Base-by-base conservation (phyloP, 2,329 filamentous ascomycete genomes). In the Beauveria varroae region DNA sequence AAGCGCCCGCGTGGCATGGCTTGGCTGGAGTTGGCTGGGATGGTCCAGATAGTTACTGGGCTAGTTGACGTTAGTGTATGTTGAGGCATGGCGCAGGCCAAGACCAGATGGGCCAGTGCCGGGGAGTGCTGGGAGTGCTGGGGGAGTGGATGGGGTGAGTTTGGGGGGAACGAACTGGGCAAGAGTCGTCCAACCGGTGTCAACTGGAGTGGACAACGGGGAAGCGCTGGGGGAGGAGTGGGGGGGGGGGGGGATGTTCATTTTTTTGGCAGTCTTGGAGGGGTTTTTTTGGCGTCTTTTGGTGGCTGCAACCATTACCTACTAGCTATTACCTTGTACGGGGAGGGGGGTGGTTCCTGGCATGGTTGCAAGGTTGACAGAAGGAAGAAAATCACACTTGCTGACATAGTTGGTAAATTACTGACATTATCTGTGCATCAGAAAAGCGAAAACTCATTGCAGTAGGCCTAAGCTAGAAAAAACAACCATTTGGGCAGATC, bases 1-100 rank as follows among this genome's bases (percentile, higher is more conserved):
- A 53, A 46, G 37, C 57, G 40, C 57, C 57, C 40, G 57, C 57
- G 57, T 60, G 57, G 57, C 57, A 60, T 60, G 57, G 57, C 57
- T 60, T 60, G 57, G 34, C 56, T 58, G 34, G 30, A 43, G 56
- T 43, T 58, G 56, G 56, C 56, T 51, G 56, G 34, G 46, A 47
- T 18, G 46, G 49, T 3, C n/a, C 34, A 30, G 57, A 59, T 34
- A 24, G 10, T n/a, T n/a, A n/a, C n/a, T 3, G 18, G 20, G 34
- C 47, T 30, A 52, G 20, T 8, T 6, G 9, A 5, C 34, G 16
- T 30, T 41, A 41, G 44, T 58, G 28, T 58, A 46, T 26, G 55
- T 41, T 20, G 44, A 58, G 54, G 52, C 40, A 44, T 56, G 54
- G 40, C 26, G 55, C 44, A 50, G 55, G 44, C 44, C 46, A 41